A percentile compares a stretch with the other conserved stretches of the same genome.
phyloP scores from a whole-genome alignment of 768 basidiomycete genomes.

The Podaxis carcinomalis region DNA sequence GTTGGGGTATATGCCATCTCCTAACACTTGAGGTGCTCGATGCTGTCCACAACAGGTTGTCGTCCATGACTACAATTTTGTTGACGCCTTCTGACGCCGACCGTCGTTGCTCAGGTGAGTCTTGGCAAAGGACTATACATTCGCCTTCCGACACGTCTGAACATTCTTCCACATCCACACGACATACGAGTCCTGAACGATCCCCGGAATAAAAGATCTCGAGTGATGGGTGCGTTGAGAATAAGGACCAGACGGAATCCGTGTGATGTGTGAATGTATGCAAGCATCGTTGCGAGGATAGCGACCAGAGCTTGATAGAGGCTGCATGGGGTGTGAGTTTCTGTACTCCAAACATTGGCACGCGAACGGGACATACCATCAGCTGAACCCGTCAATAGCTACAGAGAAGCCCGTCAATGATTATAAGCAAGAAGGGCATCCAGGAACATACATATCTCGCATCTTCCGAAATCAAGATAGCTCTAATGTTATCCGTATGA shows the following conservation, averaged over 20 bases:
- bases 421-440: background rate
- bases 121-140: constrained; percentile 80
- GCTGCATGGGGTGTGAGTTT: constrained; percentile 28
- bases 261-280: constrained; percentile 97
- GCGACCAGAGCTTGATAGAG: constrained; percentile 93
- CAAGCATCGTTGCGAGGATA: constrained; percentile 81
- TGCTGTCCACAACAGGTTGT: constrained; percentile 87
- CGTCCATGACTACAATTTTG: constrained; percentile 78
- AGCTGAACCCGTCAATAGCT: constrained; percentile 84
- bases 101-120: constrained; percentile 36
- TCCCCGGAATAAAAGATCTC: constrained; percentile 94
- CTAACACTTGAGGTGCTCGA: constrained; percentile 76
- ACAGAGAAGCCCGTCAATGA: background rate
- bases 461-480: constrained; percentile 86
- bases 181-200: constrained; percentile 82
- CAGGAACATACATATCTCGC: constrained; percentile 71
- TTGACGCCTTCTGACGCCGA: constrained; percentile 58
- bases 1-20: constrained; percentile 72
- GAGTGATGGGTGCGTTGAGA: constrained; percentile 82
- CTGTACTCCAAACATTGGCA: constrained; percentile 10
- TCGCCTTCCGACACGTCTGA: constrained; percentile 83
- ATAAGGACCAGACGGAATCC: constrained; percentile 92
- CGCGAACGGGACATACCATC: constrained; percentile 41
- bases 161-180: constrained; percentile 85
- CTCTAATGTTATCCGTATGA: constrained; percentile 95